Evolutionary conservation across 75 land plant genomes (phyloP).

Genomic region (Pinus albicaulis): DNA sequence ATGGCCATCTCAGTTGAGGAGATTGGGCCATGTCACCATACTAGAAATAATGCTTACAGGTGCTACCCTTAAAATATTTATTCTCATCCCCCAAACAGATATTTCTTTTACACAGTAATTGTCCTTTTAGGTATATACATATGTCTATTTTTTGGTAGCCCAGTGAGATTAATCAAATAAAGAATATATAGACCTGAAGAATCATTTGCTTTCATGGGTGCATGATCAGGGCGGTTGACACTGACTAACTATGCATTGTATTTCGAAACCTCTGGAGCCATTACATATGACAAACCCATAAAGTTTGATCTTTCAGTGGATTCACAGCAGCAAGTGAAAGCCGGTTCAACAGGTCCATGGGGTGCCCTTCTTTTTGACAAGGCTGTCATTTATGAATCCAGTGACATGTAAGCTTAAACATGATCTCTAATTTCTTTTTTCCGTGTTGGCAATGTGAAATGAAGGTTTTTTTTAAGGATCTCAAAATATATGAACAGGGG

Average conservation of each 20-base stretch:
- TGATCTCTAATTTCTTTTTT: neutral
- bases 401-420: conserved; percentile 43
- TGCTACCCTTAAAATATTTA: too few species aligned
- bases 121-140: too few species aligned
- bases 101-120: too few species aligned
- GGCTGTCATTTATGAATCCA: conserved; percentile 53
- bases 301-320: conserved; percentile 52
- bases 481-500: too few species aligned
- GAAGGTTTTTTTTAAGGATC: neutral
- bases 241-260: conserved; percentile 69
- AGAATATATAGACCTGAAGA: too few species aligned
- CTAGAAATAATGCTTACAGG: too few species aligned
- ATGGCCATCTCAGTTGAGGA: too few species aligned
- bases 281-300: conserved; percentile 58
- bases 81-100: too few species aligned
- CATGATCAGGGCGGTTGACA: conserved; percentile 59
- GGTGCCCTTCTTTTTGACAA: conserved; percentile 83
- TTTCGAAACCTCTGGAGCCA: conserved; percentile 60
- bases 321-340: conserved; percentile 45
- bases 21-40: too few species aligned
- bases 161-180: too few species aligned
- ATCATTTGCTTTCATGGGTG: too few species aligned
- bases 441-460: neutral
- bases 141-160: too few species aligned
- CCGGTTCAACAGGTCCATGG: conserved; percentile 77